These are phyloP conservation scores for Gilbertella persicaria DNA, from an alignment of 371 early-diverging fungal species.

Conservation along the genomic window DNA sequence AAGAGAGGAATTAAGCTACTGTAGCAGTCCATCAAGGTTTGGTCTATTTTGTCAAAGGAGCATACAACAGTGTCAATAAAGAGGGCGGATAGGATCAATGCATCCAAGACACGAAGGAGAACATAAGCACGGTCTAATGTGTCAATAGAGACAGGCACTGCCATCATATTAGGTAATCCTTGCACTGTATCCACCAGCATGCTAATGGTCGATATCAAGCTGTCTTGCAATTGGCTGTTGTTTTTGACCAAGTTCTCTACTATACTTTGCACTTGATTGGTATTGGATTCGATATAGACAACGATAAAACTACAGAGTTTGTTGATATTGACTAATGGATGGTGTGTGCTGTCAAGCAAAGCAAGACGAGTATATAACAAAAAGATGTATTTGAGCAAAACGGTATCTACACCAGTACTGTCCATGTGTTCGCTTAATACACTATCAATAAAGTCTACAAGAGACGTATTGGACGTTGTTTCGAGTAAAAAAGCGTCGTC, in stretches of 20 bases:
- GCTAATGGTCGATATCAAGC: slow-evolving; percentile 24
- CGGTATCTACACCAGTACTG: background rate
- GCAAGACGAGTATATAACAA: slow-evolving; percentile 20
- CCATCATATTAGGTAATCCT: slow-evolving; percentile 31
- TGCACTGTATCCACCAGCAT: slow-evolving; percentile 38
- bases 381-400: slow-evolving; percentile 16
- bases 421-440: slow-evolving; percentile 21
- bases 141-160: background rate
- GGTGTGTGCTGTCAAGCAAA: background rate
- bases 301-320: slow-evolving; percentile 26
- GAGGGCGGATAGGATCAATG: slow-evolving; percentile 21
- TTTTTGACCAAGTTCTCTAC: slow-evolving; percentile 25
- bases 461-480: slow-evolving; percentile 11
- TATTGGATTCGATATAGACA: slow-evolving; percentile 46
- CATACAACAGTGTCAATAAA: background rate
- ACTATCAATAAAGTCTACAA: slow-evolving; percentile 18
- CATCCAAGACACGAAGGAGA: slow-evolving; percentile 23
- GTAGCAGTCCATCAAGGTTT: slow-evolving; percentile 15
- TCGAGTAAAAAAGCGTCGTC: slow-evolving; percentile 15
- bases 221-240: slow-evolving; percentile 23
- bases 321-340: background rate
- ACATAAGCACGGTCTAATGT: slow-evolving; percentile 11
- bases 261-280: slow-evolving; percentile 30
- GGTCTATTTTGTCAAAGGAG: slow-evolving; percentile 5
- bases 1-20: slow-evolving; percentile 6